Evolutionary conservation across 2,329 filamentous ascomycete species (phyloP).

Genomic region (Colletotrichum sp.): DNA sequence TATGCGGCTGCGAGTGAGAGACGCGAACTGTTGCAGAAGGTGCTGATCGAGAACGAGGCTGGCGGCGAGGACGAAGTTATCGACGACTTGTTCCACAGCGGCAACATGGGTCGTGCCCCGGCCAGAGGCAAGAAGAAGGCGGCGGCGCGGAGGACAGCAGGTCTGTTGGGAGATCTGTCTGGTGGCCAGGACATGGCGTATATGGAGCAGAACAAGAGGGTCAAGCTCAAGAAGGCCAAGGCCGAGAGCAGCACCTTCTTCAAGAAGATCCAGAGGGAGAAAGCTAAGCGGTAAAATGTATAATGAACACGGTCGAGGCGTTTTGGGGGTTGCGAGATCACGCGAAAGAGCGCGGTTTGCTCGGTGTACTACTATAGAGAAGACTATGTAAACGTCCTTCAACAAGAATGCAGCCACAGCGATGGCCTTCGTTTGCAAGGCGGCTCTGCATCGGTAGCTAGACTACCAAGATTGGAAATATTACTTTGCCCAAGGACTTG

Average conservation of each 20-base stretch:
- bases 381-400: not conserved
- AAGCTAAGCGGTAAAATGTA: slow-evolving; percentile 34
- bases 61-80: slow-evolving; percentile 75
- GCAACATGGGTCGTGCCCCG: slow-evolving; percentile 45
- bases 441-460: not conserved
- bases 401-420: not conserved
- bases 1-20: slow-evolving; percentile 82
- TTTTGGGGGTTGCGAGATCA: not conserved
- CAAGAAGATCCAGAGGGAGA: slow-evolving; percentile 68
- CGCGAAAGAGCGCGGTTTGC: not conserved
- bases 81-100: slow-evolving; percentile 59
- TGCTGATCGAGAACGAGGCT: slow-evolving; percentile 85
- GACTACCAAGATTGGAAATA: not conserved
- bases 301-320: not conserved
- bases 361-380: not conserved
- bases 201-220: slow-evolving; percentile 79
- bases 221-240: slow-evolving; percentile 68
- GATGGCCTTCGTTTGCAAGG: not conserved
- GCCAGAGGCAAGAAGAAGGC: slow-evolving; percentile 52
- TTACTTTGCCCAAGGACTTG: not conserved
- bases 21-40: slow-evolving; percentile 85
- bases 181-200: slow-evolving; percentile 99
- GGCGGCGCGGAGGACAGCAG: slow-evolving; percentile 80
- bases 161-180: slow-evolving; percentile 82
- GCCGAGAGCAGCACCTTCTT: slow-evolving; percentile 69